Evolutionary conservation across 345 rosid species (phyloP), one percentile per base, ranked within the genome.

Genomic region (Hypericum perforatum): DNA sequence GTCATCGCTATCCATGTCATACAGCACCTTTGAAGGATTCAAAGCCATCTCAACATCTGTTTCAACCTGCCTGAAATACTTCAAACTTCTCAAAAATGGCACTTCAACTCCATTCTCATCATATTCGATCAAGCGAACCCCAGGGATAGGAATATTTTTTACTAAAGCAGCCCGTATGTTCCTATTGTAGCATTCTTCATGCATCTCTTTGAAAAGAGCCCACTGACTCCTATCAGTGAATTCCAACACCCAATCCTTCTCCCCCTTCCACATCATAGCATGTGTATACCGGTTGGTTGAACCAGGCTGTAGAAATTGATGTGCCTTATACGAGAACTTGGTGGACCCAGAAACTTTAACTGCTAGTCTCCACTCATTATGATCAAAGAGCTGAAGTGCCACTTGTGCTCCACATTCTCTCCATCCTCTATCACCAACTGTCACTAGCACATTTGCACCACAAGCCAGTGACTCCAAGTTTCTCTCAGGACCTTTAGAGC

Each of bases 211-310:
- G 64, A 92, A 92, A 58, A 82, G 78, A 54, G 74, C 74, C 95
- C 98, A 92, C 63, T 88, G 97, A 63, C 97, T 82, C 52, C 95
- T 71, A 49, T 88, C 95, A 52, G 86, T 68, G 74, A 92, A 92
- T 65, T 92, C 98, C 60, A 92, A 68, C 16, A 57, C 76, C 98
- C 98, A 92, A 62, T 92, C 94, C 65, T 92, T 92, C 60, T 91
- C 97, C 49, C 89, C 98, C 76, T 85, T 89, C 98, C 98, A 92
- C 91, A 88, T 92, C 97, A 92, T 92, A 44, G 97, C 98, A 85
- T 92, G 98, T 1, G 95, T 88, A 49, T 53, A 83, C 67, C 95
- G 75, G 64, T 92, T 92, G 49, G 94, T 84, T 54, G 98, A 82
- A 45, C 98, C 96, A 76, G 88, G 86, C 75, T 83, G 95, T 69